Base-by-base conservation (phyloP, 1,284 basidiomycete species). In the Sporisorium graminicola region DNA sequence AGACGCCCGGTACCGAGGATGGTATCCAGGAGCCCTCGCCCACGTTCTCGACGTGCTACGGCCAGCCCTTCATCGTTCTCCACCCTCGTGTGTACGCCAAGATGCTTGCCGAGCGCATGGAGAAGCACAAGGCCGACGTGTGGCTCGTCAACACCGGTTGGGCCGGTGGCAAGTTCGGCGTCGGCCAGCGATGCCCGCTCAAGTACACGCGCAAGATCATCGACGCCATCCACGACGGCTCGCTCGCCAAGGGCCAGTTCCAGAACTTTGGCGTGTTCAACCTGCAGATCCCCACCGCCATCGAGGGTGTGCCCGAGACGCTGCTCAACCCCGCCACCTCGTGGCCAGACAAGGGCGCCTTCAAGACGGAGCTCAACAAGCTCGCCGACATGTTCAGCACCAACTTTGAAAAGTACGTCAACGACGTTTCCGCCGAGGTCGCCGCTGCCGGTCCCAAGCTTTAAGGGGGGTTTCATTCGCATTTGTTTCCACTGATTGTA, bases 91-190 rank as follows among this genome's bases (percentile, higher is more conserved):
- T 94, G 77, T 99, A 99, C 88, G 96, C 96, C 57, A 90, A 92
- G 87, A 99, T 99, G 97, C 90, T 99, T 80, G 94, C 96, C 10
- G 92, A 94, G 85, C 91, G 93, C 84, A 99, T 99, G 96, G 88
- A 91, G 67, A 90, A 92, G 87, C 90, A 93, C 88, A 91, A 94
- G 74, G 95, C 95, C 85, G 88, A 96, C 87, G 98, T 95, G 89
- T 99, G 94, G 94, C 90, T 99, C 85, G 94, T 99, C 90, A 98
- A 99, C 92, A 98, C 96, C 22, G 96, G 96, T 83, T 99, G 96
- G 96, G 93, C 93, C 64, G 92, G 93, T 71, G 96, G 96, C 86
- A 95, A 94, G 87, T 99, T 91, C 86, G 96, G 96, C 65, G 87
- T 87, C 35, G 87, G 86, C 53, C 77, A 81, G 58, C 78, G 85